phyloP scores from a whole-genome alignment of 1,139 yeast genomes.

The Groenewaldozyma sp. region DNA sequence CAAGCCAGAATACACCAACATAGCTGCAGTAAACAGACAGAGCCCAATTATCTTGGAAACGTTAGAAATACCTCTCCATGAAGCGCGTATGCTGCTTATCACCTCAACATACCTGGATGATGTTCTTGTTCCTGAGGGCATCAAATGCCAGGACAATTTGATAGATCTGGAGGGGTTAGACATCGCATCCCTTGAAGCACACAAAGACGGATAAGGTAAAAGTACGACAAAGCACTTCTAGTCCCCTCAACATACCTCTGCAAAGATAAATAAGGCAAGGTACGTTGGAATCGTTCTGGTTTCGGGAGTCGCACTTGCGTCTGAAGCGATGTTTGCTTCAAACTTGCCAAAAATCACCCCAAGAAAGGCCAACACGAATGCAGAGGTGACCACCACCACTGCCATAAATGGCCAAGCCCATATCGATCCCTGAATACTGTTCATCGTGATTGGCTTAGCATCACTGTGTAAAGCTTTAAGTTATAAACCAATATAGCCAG shows the following conservation, averaged over 20 bases:
- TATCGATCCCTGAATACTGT: no score
- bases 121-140: conserved; percentile 38
- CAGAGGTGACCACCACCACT: conserved; percentile 19
- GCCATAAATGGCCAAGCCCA: conserved; percentile 19
- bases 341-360: conserved; percentile 26
- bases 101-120: conserved; percentile 26
- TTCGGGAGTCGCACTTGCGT: conserved; percentile 17
- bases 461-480: no score
- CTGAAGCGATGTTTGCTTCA: conserved; percentile 17
- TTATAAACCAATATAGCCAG: no score
- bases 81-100: neutral
- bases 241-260: conserved; percentile 19
- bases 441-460: no score
- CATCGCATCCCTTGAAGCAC: no score
- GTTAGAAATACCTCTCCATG: neutral
- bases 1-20: conserved; percentile 44
- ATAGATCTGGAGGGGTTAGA: no score
- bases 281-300: conserved; percentile 29
- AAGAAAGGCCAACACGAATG: conserved; percentile 23
- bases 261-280: conserved; percentile 39
- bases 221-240: no score
- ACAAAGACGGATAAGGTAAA: no score
- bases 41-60: conserved; percentile 32
- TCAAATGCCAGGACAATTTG: conserved; percentile 36
- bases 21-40: conserved; percentile 39